Evolutionary conservation across 805 yeast species (phyloP).

Genomic region (Pichia gijzeniarum): DNA sequence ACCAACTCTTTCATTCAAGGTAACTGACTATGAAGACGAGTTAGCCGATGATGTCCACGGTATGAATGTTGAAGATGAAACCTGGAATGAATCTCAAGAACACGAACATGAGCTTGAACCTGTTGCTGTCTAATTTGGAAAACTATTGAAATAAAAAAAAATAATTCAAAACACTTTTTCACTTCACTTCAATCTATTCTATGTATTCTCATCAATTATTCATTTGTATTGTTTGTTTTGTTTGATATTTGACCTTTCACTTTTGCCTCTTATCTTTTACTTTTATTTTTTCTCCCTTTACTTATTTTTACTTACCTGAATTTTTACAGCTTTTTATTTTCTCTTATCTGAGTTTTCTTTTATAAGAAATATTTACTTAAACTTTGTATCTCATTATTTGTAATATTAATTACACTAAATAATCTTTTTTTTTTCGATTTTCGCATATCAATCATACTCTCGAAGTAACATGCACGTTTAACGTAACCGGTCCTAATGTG

Average conservation of each 20-base stretch:
- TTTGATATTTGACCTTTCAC: not conserved
- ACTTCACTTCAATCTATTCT: not conserved
- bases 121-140: conserved; percentile 22
- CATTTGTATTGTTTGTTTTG: not conserved
- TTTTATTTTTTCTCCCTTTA: conserved; percentile 1
- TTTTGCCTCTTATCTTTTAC: not conserved
- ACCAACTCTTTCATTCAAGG: conserved; percentile 68
- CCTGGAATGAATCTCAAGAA: conserved; percentile 29
- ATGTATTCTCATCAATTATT: not conserved
- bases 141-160: not conserved
- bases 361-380: no score
- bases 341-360: conserved; percentile 1
- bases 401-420: not conserved
- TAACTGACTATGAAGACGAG: conserved; percentile 40
- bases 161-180: not conserved
- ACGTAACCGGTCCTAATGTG: conserved; percentile 16
- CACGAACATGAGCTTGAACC: conserved; percentile 13
- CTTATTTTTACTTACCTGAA: not conserved
- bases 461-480: conserved; percentile 24
- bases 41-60: conserved; percentile 40
- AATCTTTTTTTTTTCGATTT: no score
- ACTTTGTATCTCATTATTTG: not conserved
- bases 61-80: conserved; percentile 43
- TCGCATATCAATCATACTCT: no score
- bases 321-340: conserved; percentile 1